These are phyloP conservation scores for Pseudonitzschia multiseries DNA, from an alignment of 108 stramenopile genomes.

Conservation along the genomic window DNA sequence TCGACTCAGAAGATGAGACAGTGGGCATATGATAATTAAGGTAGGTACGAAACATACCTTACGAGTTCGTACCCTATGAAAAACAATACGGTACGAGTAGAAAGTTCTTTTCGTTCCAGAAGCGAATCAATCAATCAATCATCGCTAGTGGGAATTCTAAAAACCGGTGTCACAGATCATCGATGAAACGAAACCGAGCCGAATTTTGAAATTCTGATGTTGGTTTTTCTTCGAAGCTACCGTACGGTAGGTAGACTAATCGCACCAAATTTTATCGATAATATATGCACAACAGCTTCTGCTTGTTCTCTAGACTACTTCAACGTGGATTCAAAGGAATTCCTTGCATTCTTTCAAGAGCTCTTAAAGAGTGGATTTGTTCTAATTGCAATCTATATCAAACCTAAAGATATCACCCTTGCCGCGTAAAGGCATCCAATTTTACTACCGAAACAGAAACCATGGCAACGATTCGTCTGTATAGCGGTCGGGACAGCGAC, in stretches of 20 bases:
- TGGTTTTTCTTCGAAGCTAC: background rate
- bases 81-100: too few species aligned
- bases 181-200: background rate
- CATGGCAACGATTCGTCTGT: conserved; percentile 25
- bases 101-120: too few species aligned
- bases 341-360: too few species aligned
- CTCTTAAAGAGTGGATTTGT: too few species aligned
- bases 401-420: background rate
- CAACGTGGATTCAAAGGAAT: too few species aligned
- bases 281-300: too few species aligned
- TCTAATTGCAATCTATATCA: background rate
- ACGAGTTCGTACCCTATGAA: too few species aligned
- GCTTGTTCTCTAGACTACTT: too few species aligned
- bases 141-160: background rate
- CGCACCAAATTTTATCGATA: background rate
- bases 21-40: too few species aligned
- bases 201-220: background rate
- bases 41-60: too few species aligned
- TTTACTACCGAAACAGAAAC: background rate
- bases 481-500: conserved; percentile 22
- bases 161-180: background rate
- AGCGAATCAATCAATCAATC: background rate
- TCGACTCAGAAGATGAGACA: too few species aligned
- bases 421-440: background rate
- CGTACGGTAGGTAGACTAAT: too few species aligned